Conservation (phyloP, 306 rosid genomes). For the Albizia julibrissin region DNA sequence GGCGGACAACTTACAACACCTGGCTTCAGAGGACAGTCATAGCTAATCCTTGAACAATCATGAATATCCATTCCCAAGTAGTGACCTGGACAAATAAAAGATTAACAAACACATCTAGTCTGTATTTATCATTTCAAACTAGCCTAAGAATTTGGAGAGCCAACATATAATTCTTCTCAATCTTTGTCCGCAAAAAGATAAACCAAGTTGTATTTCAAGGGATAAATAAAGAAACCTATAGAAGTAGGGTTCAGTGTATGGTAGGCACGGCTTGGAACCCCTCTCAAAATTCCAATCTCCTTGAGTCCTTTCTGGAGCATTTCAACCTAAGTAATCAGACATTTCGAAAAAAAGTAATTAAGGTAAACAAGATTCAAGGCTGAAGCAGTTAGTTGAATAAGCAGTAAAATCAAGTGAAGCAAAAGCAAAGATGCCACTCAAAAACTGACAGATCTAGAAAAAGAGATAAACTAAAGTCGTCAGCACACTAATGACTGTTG, state of each 20-base stretch:
- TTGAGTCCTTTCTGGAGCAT: constrained; percentile 81
- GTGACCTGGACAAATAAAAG: constrained; percentile 63
- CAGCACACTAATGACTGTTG: constrained; percentile 16
- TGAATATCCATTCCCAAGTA: constrained; percentile 96
- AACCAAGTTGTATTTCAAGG: constrained; percentile 11
- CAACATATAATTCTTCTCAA: background rate
- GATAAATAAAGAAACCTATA: constrained; percentile 57
- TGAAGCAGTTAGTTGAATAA: constrained; percentile 23
- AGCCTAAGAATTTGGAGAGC: constrained; percentile 17
- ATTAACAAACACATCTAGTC: constrained; percentile 19
- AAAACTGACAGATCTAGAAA: constrained; percentile 20
- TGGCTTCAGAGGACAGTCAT: constrained; percentile 72
- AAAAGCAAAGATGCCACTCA: constrained; percentile 23
- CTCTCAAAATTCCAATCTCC: constrained; percentile 76
- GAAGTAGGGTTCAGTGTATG: constrained; percentile 92
- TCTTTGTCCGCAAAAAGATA: constrained; percentile 12
- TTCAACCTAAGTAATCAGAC: constrained; percentile 58
- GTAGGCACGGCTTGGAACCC: constrained; percentile 54
- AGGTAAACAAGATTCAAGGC: constrained; percentile 20
- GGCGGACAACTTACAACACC: constrained; percentile 84
- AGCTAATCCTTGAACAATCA: constrained; percentile 74
- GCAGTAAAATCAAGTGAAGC: constrained; percentile 10
- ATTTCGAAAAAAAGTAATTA: constrained; percentile 22
- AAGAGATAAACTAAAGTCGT: background rate
- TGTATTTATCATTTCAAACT: constrained; percentile 24